Percentiles rank a stretch among this genome's conserved stretches.
These are phyloP conservation scores for Guillardia theta DNA, from an alignment of 78 protist genomes.

Conservation along the genomic window DNA sequence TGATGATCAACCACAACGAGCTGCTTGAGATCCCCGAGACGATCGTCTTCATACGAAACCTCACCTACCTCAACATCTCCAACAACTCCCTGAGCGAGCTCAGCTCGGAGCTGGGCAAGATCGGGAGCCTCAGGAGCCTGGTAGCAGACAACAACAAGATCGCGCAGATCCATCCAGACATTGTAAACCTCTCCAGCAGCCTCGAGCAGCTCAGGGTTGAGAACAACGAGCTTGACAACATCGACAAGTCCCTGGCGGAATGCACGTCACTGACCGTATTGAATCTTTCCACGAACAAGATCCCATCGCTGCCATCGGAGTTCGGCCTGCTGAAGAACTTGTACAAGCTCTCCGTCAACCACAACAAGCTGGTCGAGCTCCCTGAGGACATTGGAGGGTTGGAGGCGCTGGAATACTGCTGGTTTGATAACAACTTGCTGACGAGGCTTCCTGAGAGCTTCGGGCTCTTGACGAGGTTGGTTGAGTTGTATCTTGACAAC, in stretches of 20 bases:
- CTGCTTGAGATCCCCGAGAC: neutral
- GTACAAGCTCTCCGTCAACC: neutral
- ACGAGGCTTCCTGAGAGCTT: neutral
- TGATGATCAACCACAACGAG: constrained; percentile 2
- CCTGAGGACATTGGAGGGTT: neutral
- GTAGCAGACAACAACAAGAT: too few species aligned
- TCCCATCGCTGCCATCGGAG: neutral
- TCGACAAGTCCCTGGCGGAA: too few species aligned
- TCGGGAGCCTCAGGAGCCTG: too few species aligned
- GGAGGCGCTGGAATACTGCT: neutral
- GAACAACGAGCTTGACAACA: too few species aligned
- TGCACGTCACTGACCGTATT: too few species aligned
- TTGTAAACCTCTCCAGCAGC: too few species aligned
- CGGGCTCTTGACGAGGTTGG: neutral
- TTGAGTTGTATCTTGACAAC: neutral
- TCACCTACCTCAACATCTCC: neutral
- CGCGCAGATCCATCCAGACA: too few species aligned
- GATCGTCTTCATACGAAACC: neutral
- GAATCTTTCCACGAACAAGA: neutral
- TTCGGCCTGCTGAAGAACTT: neutral
- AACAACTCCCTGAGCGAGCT: constrained; percentile 6
- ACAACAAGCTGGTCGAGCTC: neutral
- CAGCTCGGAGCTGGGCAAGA: too few species aligned
- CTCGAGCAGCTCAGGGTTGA: too few species aligned
- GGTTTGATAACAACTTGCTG: neutral